Conservation (phyloP, 768 basidiomycete species). For the Baorangia bicolor region DNA sequence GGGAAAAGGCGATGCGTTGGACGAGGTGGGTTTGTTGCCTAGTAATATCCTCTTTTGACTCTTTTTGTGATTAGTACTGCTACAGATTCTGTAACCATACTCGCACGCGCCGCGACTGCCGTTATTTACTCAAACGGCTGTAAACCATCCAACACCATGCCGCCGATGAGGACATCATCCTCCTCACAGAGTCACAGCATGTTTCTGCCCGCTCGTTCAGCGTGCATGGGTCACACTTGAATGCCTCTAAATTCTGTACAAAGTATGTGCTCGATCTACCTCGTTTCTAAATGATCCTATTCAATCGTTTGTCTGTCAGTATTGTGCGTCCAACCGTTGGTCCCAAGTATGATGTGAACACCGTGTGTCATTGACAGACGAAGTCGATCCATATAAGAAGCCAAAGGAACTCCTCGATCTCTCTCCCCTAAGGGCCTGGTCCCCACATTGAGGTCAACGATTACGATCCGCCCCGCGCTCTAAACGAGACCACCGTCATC, state of each 20-base stretch:
- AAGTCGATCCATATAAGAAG: constrained; percentile 83
- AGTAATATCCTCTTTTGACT: too few species aligned
- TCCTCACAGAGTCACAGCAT: constrained; percentile 72
- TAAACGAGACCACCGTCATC: constrained; percentile 82
- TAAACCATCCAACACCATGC: constrained; percentile 53
- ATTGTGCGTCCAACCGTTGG: constrained; percentile 34
- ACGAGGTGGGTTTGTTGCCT: too few species aligned
- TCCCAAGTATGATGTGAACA: not conserved
- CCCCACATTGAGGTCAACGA: constrained; percentile 60
- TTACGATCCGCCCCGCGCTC: constrained; percentile 53
- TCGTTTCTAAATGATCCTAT: not conserved
- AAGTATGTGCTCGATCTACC: constrained; percentile 39
- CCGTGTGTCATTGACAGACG: constrained; percentile 43
- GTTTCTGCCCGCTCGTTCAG: constrained; percentile 83
- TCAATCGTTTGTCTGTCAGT: constrained; percentile 26
- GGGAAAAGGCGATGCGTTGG: too few species aligned
- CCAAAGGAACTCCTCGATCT: constrained; percentile 75
- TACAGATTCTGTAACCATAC: too few species aligned
- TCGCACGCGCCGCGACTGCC: too few species aligned
- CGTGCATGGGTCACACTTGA: constrained; percentile 78
- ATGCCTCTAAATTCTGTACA: constrained; percentile 67
- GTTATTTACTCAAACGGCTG: too few species aligned
- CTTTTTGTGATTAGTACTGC: too few species aligned
- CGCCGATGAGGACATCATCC: constrained; percentile 50
- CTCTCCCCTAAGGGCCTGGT: constrained; percentile 83